phyloP scores from a whole-genome alignment of 352 stramenopile genomes.

The Pythium folliculosum region DNA sequence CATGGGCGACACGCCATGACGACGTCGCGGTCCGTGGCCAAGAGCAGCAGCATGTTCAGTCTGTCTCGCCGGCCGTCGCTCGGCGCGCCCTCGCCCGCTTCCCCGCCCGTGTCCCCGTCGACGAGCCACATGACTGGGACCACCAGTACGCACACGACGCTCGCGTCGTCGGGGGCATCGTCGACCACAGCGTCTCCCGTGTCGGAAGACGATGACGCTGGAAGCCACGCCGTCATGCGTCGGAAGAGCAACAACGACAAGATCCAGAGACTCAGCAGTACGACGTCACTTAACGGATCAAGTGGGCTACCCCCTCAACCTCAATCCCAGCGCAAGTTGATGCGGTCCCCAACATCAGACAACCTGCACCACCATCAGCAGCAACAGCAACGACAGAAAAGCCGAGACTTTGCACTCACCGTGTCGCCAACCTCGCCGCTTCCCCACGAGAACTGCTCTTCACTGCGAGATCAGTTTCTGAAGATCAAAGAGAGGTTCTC shows the following conservation, averaged over 20 bases:
- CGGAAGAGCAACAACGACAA: conserved; percentile 33
- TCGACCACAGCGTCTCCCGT: not conserved
- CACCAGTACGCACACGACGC: not conserved
- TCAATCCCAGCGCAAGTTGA: conserved; percentile 27
- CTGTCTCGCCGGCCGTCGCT: conserved; percentile 28
- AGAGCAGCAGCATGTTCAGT: conserved; percentile 33
- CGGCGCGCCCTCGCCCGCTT: not conserved
- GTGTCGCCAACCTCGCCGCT: conserved; percentile 42
- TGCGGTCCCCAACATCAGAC: conserved; percentile 34
- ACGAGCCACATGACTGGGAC: conserved; percentile 16
- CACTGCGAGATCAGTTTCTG: conserved; percentile 78
- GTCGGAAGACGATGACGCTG: conserved; percentile 7
- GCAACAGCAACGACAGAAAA: conserved; percentile 37
- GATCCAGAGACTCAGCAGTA: conserved; percentile 9
- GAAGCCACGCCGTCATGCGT: conserved; percentile 1
- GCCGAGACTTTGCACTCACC: conserved; percentile 59
- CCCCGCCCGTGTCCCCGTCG: conserved; percentile 2
- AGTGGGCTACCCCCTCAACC: conserved; percentile 1
- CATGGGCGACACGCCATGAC: conserved; percentile 23
- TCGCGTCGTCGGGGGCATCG: not conserved
- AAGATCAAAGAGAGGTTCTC: conserved; percentile 82
- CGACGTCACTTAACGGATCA: not conserved
- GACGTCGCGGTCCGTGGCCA: conserved; percentile 27
- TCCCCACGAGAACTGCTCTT: conserved; percentile 67
- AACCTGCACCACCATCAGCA: conserved; percentile 22